Evolutionary conservation across 192 early-diverging fungal genomes (phyloP), one percentile per base, ranked within the genome.

Genomic region (Umbelopsis ramanniana): DNA sequence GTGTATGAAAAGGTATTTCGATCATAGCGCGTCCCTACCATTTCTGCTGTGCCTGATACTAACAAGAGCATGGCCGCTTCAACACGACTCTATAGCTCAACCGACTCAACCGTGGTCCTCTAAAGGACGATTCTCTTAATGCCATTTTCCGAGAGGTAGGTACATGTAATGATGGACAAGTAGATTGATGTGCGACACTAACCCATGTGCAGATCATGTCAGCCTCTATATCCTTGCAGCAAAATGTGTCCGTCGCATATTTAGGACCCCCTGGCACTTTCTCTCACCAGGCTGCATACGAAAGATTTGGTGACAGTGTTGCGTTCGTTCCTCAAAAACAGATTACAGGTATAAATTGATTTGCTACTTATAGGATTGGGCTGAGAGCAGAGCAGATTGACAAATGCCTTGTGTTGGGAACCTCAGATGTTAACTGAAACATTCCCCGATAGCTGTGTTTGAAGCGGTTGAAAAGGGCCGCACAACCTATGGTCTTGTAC

Each of bases 221-320:
- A 7, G 93, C 93, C 5, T 93, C 92, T 15, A 93, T 96, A 71
- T 88, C 93, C 19, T 84, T 94, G 23, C 93, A 95, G 76, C 86
- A 89, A 38, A 86, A 93, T 29, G 87, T 92, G 22, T 86, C 91
- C 7, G 89, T 98, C 15, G 94, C 92, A 19, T 98, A 93, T 72
- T 88, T 99, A 17, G 97, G 97, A 4, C 95, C 97, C 0, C 80
- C 87, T 6, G 97, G 96, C 40, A 93, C 95, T 9, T 96, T 93
- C 81, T 90, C 96, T 11, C 91, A 97, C 78, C 92, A 99, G 73
- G 94, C 91, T 53, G 89, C 93, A n/a, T 76, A 82, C 46, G 84
- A 89, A 52, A 81, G 88, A 60, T 96, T 97, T 76, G 93, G 91
- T 4, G 92, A 97, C 74, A 89, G 90, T 69, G 86, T 94, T 0